Conservation (phyloP, 176 grass and related monocot genomes). For the Hordeum marinum region DNA sequence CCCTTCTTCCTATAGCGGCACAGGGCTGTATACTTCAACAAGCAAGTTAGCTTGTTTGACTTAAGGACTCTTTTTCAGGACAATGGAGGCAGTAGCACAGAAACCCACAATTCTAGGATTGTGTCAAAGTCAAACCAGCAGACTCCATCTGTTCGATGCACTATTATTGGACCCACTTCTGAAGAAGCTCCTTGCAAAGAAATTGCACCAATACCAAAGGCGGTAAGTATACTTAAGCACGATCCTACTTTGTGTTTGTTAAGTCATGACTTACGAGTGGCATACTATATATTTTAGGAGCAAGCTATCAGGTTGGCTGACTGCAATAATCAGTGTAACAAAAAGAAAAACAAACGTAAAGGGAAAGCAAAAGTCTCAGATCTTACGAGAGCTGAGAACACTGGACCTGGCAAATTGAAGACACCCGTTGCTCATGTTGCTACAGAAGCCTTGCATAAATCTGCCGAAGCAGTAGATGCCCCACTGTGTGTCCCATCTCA, state of each 20-base stretch:
- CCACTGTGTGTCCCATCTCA: constrained; percentile 13
- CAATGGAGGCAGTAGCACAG: constrained; percentile 38
- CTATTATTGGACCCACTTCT: constrained; percentile 11
- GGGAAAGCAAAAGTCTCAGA: constrained; percentile 60
- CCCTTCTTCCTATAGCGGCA: constrained; percentile 4
- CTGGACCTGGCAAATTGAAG: constrained; percentile 41
- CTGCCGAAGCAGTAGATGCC: constrained; percentile 16
- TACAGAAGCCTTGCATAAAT: constrained; percentile 26
- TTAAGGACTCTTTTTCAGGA: constrained; percentile 37
- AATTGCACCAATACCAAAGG: constrained; percentile 25
- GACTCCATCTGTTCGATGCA: constrained; percentile 17
- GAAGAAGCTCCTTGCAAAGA: constrained; percentile 35
- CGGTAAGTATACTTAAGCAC: constrained; percentile 31
- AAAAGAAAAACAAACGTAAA: constrained; percentile 84
- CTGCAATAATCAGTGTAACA: constrained; percentile 46
- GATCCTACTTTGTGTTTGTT: constrained; percentile 5
- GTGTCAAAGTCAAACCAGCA: constrained; percentile 28
- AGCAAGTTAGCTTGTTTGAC: constrained; percentile 14
- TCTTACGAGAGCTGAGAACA: constrained; percentile 35
- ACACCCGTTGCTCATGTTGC: constrained; percentile 21
- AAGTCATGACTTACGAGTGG: constrained; percentile 19
- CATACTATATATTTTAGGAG: constrained; percentile 45
- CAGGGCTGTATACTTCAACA: constrained; percentile 23
- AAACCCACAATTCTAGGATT: constrained; percentile 35
- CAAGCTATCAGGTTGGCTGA: constrained; percentile 33